Base-by-base conservation (phyloP, 129 eudicot species). In the Deinandra increscens region DNA sequence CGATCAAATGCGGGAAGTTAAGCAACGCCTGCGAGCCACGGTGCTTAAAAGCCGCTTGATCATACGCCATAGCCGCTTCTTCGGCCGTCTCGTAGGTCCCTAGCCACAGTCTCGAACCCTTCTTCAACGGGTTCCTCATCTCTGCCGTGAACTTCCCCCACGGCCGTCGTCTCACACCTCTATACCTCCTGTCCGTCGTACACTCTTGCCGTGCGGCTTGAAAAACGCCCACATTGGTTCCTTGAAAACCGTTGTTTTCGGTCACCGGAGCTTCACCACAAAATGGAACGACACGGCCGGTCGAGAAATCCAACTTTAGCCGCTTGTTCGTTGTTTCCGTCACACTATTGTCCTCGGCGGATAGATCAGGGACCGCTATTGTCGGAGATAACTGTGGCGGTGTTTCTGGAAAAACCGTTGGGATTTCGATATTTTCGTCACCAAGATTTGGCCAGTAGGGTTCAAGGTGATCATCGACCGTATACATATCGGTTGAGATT, bases 131-230 rank as follows among this genome's bases (percentile, higher is more conserved):
- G 51, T 69, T 55, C 61, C 83, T 54, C 63, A 74, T 80, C 59
- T 80, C 83, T 3, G 83, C 83, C 4, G 83, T 77, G 58, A 51
- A 80, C 67, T 69, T 74, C 37, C 83, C 83, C 83, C 80, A 80
- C 6, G 76, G 73, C 14, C 80, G 45, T 36, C 70, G n/a, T n/a
- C n/a, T n/a, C n/a, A n/a, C n/a, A n/a, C n/a, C n/a, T n/a, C n/a
- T n/a, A n/a, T n/a, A n/a, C n/a, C n/a, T n/a, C n/a, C n/a, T n/a
- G n/a, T n/a, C n/a, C n/a, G n/a, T n/a, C n/a, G n/a, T n/a, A n/a
- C n/a, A n/a, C n/a, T n/a, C n/a, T n/a, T n/a, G n/a, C n/a, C n/a
- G n/a, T n/a, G n/a, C n/a, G n/a, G n/a, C n/a, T n/a, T n/a, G n/a
- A n/a, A n/a, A n/a, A n/a, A n/a, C n/a, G n/a, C n/a, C n/a, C n/a